Percentiles rank a stretch among this genome's conserved stretches.
Evolutionary conservation across 768 basidiomycete genomes (phyloP).

Genomic region (Arthromyces matolae): DNA sequence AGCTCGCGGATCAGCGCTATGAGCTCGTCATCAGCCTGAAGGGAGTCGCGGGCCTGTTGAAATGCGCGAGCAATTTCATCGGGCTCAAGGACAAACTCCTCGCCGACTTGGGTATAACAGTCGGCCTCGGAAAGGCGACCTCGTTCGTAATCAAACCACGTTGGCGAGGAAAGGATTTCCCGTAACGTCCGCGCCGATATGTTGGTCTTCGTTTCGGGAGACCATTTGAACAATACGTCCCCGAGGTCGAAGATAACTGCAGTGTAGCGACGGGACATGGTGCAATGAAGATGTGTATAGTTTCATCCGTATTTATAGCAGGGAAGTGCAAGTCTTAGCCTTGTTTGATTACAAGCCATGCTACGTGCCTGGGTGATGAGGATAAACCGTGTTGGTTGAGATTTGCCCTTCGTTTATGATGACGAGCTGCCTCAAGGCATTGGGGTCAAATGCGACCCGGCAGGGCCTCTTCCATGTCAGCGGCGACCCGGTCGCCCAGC

Average conservation of each 20-base stretch:
- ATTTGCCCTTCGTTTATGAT: slow-evolving; percentile 10
- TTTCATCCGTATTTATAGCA: slow-evolving; percentile 12
- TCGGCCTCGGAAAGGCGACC: slow-evolving; percentile 41
- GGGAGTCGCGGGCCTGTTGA: slow-evolving; percentile 43
- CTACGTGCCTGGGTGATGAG: slow-evolving; percentile 17
- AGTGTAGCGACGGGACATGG: slow-evolving; percentile 20
- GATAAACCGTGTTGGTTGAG: slow-evolving; percentile 5
- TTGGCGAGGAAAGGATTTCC: slow-evolving; percentile 39
- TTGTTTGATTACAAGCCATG: slow-evolving; percentile 1
- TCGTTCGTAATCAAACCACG: slow-evolving; percentile 54
- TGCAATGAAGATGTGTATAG: background rate
- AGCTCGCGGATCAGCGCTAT: slow-evolving; percentile 45
- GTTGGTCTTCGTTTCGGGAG: slow-evolving; percentile 38
- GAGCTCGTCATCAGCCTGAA: slow-evolving; percentile 42
- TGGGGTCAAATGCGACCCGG: slow-evolving; percentile 4
- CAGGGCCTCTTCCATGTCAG: slow-evolving; percentile 11
- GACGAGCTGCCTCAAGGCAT: slow-evolving; percentile 19
- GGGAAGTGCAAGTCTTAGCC: background rate
- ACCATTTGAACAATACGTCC: slow-evolving; percentile 57
- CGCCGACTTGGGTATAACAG: slow-evolving; percentile 38
- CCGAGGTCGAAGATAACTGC: slow-evolving; percentile 52
- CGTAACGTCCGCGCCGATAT: slow-evolving; percentile 40
- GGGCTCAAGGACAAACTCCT: slow-evolving; percentile 35
- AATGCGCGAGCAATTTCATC: slow-evolving; percentile 43
- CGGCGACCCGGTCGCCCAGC: slow-evolving; percentile 5